Conservation (phyloP, 768 basidiomycete species). For the Suillus fuscotomentosus region DNA sequence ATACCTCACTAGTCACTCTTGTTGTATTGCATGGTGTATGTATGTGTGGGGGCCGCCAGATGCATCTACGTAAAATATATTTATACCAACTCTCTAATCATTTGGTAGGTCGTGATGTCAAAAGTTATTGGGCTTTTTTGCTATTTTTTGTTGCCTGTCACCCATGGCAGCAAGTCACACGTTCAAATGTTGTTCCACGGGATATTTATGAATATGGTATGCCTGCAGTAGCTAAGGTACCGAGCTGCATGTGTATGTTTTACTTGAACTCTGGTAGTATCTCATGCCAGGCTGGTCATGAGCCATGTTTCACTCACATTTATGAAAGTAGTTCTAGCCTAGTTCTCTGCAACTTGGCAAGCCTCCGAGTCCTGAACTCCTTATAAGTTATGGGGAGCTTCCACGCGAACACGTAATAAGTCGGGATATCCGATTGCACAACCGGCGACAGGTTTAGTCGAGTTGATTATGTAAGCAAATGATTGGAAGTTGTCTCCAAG, state of each 20-base stretch:
- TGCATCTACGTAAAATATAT: slow-evolving; percentile 6
- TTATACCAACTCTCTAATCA: slow-evolving; percentile 2
- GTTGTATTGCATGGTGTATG: slow-evolving; percentile 5
- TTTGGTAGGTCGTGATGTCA: neutral
- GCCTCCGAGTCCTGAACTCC: too few species aligned
- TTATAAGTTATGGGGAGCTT: too few species aligned
- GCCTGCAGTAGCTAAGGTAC: neutral
- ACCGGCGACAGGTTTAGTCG: neutral
- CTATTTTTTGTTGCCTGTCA: neutral
- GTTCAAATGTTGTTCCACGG: neutral
- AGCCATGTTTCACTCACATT: neutral
- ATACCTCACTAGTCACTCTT: slow-evolving; percentile 4
- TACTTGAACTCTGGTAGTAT: neutral
- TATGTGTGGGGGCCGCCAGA: slow-evolving; percentile 1
- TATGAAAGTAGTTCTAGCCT: too few species aligned
- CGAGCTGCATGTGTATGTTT: neutral
- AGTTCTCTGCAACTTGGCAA: neutral
- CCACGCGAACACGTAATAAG: too few species aligned
- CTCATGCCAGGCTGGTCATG: neutral
- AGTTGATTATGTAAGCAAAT: neutral
- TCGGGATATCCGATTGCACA: too few species aligned
- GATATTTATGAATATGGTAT: neutral
- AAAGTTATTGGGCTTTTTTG: neutral
- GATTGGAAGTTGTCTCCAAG: neutral
- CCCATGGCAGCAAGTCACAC: neutral